Base-by-base conservation (phyloP, 305 asterid species). In the Ajuga reptans region DNA sequence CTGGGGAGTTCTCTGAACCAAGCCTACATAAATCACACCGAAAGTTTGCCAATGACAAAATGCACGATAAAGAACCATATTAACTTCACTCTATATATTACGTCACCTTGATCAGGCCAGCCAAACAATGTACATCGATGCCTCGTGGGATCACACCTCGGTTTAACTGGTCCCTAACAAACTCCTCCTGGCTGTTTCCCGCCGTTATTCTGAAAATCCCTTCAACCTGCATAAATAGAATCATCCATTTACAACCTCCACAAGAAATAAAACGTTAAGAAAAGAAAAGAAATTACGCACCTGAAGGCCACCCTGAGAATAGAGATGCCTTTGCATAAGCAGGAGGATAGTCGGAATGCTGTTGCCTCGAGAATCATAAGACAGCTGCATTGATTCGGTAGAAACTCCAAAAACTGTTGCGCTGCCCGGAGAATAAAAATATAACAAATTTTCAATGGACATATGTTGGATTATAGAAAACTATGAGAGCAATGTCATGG, bases 1-100 rank as follows among this genome's bases (percentile, higher is more conserved):
- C 79, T 80, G 0, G 98, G 98, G 8, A 92, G 95, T 77, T 92
- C 98, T 78, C 98, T 79, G 79, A 92, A 92, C 98, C 98, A 92
- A 80, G 98, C 92, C 96, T 91, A 65, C 66, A 39, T 16, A 24
- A 43, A 56, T 41, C 74, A 75, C 66, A 52, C 36, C 41, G 37
- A 41, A 69, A 9, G 27, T 52, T 74, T 29, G 71, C 64, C 46
- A 72, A 62, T 58, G 36, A n/a, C 18, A n/a, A 9, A 21, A 66
- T 21, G 64, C 33, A 56, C 49, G 61, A 68, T 17, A 42, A 66
- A 53, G 33, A 67, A 18, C 43, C 53, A 9, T 21, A 52, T n/a
- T 6, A 33, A 49, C 16, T 59, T n/a, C 15, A 41, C 50, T 11
- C 41, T n/a, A 51, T 37, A 21, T 21, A 21, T 21, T 21, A 21